Percentiles rank a stretch among this genome's conserved stretches.
These are phyloP conservation scores for Lotmaria passim DNA, from an alignment of 208 protist genomes.

Conservation along the genomic window DNA sequence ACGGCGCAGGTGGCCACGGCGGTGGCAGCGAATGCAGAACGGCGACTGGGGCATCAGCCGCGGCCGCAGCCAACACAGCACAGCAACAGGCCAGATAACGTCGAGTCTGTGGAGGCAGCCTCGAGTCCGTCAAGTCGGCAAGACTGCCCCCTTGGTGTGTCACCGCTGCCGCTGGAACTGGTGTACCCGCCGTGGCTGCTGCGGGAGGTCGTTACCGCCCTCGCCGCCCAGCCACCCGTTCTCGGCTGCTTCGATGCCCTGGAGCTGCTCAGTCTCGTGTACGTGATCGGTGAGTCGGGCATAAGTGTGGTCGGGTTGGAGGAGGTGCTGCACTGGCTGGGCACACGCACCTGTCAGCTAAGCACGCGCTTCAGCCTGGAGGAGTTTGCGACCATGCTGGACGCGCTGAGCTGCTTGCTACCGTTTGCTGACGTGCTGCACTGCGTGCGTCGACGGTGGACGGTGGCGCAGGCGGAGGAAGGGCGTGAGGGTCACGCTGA, in stretches of 20 bases:
- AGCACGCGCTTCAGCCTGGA: conserved; percentile 41
- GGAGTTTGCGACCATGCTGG: conserved; percentile 42
- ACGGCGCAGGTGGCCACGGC: conserved; percentile 16
- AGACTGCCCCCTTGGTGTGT: background rate
- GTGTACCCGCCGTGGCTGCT: conserved; percentile 22
- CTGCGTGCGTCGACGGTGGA: conserved; percentile 20
- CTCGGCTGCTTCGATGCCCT: conserved; percentile 32
- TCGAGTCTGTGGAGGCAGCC: no score
- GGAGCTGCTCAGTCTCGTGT: conserved; percentile 48
- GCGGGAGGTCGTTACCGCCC: conserved; percentile 7
- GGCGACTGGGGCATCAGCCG: background rate
- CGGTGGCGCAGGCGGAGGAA: background rate
- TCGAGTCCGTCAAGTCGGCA: background rate
- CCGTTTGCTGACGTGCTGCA: conserved; percentile 53
- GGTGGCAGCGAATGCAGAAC: background rate
- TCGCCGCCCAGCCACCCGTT: conserved; percentile 15
- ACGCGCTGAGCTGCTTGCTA: conserved; percentile 55
- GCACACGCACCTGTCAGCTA: conserved; percentile 9
- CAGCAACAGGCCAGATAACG: background rate
- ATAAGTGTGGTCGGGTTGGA: conserved; percentile 38
- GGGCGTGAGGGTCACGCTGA: background rate
- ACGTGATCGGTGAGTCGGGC: conserved; percentile 42
- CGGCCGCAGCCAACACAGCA: background rate
- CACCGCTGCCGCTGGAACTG: background rate
- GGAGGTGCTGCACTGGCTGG: conserved; percentile 48